These are phyloP conservation scores for Candida neerlandica DNA, from an alignment of 1,139 yeast species.

Conservation along the genomic window DNA sequence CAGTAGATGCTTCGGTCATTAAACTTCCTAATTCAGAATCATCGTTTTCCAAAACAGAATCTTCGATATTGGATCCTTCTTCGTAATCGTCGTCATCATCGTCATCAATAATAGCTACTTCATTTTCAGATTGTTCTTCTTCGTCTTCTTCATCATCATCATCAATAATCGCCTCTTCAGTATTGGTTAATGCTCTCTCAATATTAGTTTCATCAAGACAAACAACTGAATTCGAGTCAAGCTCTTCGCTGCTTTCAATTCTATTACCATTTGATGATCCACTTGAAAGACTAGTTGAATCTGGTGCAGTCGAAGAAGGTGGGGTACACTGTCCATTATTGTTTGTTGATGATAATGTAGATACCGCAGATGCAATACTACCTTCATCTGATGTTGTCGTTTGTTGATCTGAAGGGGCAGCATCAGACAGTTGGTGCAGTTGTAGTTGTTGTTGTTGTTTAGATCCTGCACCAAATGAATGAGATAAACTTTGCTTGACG, in stretches of 20 bases:
- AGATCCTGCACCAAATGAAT: conserved; percentile 11
- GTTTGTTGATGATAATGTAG: conserved; percentile 1
- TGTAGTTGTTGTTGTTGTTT: not conserved
- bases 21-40: conserved; percentile 18
- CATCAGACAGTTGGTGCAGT: not conserved
- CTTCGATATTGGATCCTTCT: not conserved
- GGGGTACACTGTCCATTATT: conserved; percentile 6
- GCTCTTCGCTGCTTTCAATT: not conserved
- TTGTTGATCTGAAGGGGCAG: not conserved
- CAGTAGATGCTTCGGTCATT: conserved; percentile 23
- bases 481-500: conserved; percentile 11
- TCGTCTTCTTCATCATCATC: not conserved
- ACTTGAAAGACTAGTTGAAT: conserved; percentile 9
- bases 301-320: conserved; percentile 12
- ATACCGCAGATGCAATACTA: conserved; percentile 5
- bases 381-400: conserved; percentile 7
- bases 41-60: conserved; percentile 8
- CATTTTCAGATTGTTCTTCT: not conserved
- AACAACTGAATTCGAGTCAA: conserved; percentile 5
- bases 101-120: not conserved
- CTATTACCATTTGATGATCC: not conserved
- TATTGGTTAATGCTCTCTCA: not conserved
- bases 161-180: not conserved
- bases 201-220: conserved; percentile 7
- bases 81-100: conserved; percentile 6